phyloP scores from a whole-genome alignment of 2,329 filamentous ascomycete species.

The Aspergillus vadensis region DNA sequence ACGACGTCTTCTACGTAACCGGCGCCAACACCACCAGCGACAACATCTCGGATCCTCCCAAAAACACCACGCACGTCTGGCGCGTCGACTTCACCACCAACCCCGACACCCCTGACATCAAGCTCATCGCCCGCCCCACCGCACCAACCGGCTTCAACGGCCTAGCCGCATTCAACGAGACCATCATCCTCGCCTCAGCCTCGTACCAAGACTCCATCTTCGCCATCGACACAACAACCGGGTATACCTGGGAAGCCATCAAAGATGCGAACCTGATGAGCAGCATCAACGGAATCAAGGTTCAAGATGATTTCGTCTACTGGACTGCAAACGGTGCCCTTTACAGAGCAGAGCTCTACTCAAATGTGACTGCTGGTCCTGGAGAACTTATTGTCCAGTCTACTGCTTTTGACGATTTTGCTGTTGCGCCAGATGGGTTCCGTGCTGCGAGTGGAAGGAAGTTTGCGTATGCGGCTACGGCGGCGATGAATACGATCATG shows the following conservation, averaged over 20 bases:
- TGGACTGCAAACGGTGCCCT: neutral
- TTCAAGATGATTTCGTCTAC: neutral
- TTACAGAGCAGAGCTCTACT: neutral
- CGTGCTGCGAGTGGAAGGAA: neutral
- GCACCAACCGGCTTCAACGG: slow-evolving; percentile 2
- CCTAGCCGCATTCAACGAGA: neutral
- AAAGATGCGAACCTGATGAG: neutral
- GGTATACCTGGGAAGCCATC: neutral
- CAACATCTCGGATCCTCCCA: neutral
- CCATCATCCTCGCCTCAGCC: neutral
- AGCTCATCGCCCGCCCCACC: neutral
- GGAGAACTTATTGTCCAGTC: neutral
- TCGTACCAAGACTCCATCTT: neutral
- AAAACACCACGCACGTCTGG: slow-evolving; percentile 1
- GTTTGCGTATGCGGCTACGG: neutral
- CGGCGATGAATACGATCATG: neutral
- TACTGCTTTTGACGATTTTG: neutral
- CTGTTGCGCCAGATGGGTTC: neutral
- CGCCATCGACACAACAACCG: neutral
- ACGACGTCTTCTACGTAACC: slow-evolving; percentile 1
- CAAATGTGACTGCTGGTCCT: neutral
- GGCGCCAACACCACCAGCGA: slow-evolving; percentile 2
- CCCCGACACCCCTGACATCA: neutral
- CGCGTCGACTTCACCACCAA: neutral
- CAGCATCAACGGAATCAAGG: neutral